Evolutionary conservation across 257 asterid genomes (phyloP), one percentile per base, ranked within the genome.

Genomic region (Coffea eugenioides): DNA sequence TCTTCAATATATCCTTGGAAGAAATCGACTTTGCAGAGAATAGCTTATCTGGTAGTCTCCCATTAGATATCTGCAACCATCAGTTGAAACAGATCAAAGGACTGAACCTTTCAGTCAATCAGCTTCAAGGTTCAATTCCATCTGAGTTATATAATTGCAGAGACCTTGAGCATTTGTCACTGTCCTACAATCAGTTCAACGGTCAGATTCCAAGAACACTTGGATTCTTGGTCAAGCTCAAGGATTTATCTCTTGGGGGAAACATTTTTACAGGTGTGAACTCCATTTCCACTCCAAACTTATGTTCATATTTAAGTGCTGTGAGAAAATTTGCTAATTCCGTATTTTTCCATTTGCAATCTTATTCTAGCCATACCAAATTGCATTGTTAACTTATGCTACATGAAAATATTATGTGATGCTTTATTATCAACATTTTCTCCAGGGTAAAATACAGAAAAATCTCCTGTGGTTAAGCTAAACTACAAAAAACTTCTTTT

Each of bases 101-200:
- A 1, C 54, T 79, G 39, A 27, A 27, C 68, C 78, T 85, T 2
- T 46, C 80, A 1, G 48, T 21, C 34, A 84, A 86, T 77, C 49
- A 80, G n/a, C 43, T 87, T 23, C 15, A 49, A 21, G 92, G 89
- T n/a, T 71, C n/a, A 8, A 85, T 90, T 72, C 90, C 92, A 49
- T 11, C 54, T 5, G 6, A 72, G 9, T 75, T 61, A 31, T 36
- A 65, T 80, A 85, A 70, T 62, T 88, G 92, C 76, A 74, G 67
- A 18, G 65, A 76, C 23, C 85, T 88, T 25, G 73, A 82, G 57
- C 23, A 23, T 46, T 18, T 90, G 46, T 45, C 81, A 11, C 69
- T 88, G 66, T 39, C 88, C 4, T n/a, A 0, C 51, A 90, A 90
- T 75, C 71, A 83, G 8, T 81, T 90, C 80, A 78, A 18, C 52